A percentile compares a stretch with the other conserved stretches of the same genome.
Evolutionary conservation across 2,329 filamentous ascomycete genomes (phyloP).

Genomic region (Beauveria bassiana): DNA sequence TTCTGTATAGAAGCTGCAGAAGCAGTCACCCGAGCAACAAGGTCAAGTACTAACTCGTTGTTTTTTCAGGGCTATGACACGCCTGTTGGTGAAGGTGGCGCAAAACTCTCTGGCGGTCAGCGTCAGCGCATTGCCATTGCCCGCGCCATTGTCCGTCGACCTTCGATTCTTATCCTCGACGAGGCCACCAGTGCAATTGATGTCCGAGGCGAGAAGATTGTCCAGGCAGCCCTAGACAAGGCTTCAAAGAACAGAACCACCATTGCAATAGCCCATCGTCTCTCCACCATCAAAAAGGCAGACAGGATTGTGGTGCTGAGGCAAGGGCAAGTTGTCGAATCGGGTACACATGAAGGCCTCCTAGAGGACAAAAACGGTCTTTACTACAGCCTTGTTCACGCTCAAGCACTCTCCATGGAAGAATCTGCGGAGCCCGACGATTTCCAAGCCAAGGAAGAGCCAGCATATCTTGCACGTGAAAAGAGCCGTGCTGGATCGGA

Average conservation of each 20-base stretch:
- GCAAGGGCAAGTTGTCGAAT: slow-evolving; percentile 62
- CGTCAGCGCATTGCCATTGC: slow-evolving; percentile 67
- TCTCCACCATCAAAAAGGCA: slow-evolving; percentile 69
- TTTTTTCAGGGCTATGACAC: slow-evolving; percentile 58
- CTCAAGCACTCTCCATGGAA: slow-evolving; percentile 50
- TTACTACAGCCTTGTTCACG: slow-evolving; percentile 62
- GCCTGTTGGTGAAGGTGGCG: slow-evolving; percentile 66
- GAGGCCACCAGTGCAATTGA: slow-evolving; percentile 68
- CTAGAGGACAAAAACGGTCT: slow-evolving; percentile 51
- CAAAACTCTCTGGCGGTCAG: slow-evolving; percentile 72
- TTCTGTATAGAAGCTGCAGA: no score
- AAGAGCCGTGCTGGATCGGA: slow-evolving; percentile 38
- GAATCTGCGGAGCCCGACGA: slow-evolving; percentile 30
- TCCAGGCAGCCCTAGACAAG: slow-evolving; percentile 52
- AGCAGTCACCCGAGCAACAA: neutral
- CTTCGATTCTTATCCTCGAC: slow-evolving; percentile 65
- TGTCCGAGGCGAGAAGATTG: slow-evolving; percentile 48
- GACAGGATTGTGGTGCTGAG: slow-evolving; percentile 72
- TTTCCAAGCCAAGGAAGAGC: slow-evolving; percentile 32
- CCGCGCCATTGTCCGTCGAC: slow-evolving; percentile 58
- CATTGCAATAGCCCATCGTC: slow-evolving; percentile 65
- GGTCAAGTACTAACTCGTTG: slow-evolving; percentile 9
- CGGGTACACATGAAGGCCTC: slow-evolving; percentile 68
- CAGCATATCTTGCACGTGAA: slow-evolving; percentile 32
- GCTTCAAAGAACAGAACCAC: slow-evolving; percentile 59